Conservation (phyloP, 331 rosid genomes). For the Arachis monticola region DNA sequence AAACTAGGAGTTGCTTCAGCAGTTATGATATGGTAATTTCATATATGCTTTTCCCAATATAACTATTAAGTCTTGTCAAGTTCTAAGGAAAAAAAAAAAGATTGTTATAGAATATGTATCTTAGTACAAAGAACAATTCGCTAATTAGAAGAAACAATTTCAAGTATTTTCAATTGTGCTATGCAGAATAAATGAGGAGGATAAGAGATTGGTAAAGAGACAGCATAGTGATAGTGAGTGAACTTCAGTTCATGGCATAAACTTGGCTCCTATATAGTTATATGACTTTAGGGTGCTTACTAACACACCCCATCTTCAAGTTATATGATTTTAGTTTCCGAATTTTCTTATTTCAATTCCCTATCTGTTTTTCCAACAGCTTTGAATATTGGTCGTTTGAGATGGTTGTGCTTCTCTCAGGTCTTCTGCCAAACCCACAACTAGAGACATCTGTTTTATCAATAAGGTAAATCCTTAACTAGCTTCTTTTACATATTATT, state of each 20-base stretch:
- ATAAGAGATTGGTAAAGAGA: slow-evolving; percentile 2
- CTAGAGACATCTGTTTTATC: slow-evolving; percentile 72
- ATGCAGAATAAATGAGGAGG: slow-evolving; percentile 1
- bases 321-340: background rate
- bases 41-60: background rate
- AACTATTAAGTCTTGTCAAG: background rate
- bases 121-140: background rate
- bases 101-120: slow-evolving; percentile 5
- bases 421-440: slow-evolving; percentile 67
- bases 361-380: slow-evolving; percentile 41
- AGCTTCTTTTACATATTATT: background rate
- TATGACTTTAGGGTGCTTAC: background rate
- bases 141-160: background rate
- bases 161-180: background rate
- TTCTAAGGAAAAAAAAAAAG: too few species aligned
- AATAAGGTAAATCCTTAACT: slow-evolving; percentile 48
- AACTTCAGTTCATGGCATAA: too few species aligned
- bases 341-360: background rate
- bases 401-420: slow-evolving; percentile 76
- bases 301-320: background rate
- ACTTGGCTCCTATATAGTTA: too few species aligned
- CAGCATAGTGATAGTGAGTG: slow-evolving; percentile 14
- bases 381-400: slow-evolving; percentile 68
- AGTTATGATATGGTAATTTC: slow-evolving; percentile 59
- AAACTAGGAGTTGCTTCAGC: slow-evolving; percentile 68